Conservation (phyloP, 2,329 filamentous ascomycete genomes). For the Monosporascus sp. region DNA sequence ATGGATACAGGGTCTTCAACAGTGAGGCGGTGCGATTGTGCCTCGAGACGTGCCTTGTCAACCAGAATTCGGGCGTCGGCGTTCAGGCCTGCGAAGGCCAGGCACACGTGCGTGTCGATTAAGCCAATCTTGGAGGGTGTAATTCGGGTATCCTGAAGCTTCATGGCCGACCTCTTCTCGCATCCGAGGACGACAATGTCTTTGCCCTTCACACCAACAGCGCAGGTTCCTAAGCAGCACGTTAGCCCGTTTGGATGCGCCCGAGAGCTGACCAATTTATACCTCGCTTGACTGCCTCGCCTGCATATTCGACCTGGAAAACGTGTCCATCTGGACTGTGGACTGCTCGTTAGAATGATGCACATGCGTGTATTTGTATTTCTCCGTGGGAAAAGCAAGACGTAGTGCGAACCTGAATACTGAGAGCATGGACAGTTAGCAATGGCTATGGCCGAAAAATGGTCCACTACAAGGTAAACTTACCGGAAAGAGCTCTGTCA, state of each 20-base stretch:
- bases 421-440: slow-evolving; percentile 44
- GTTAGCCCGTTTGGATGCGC: neutral
- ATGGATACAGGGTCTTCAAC: slow-evolving; percentile 97
- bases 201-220: slow-evolving; percentile 91
- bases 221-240: slow-evolving; percentile 72
- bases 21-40: slow-evolving; percentile 93
- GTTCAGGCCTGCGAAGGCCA: slow-evolving; percentile 95
- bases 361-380: slow-evolving; percentile 1
- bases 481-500: slow-evolving; percentile 98
- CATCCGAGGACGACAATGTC: slow-evolving; percentile 95
- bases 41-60: slow-evolving; percentile 95
- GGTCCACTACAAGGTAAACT: slow-evolving; percentile 28
- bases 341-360: slow-evolving; percentile 37
- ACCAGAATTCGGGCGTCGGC: slow-evolving; percentile 96
- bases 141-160: slow-evolving; percentile 98
- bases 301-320: slow-evolving; percentile 99
- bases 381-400: neutral
- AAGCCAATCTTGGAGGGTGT: slow-evolving; percentile 98
- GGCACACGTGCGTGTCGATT: slow-evolving; percentile 91
- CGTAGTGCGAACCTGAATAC: slow-evolving; percentile 69
- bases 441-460: slow-evolving; percentile 4
- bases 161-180: slow-evolving; percentile 98
- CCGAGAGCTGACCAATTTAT: slow-evolving; percentile 21
- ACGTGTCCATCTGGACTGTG: slow-evolving; percentile 95
- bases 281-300: slow-evolving; percentile 98